Evolutionary conservation across 305 asterid species (phyloP), one percentile per base, ranked within the genome.

Genomic region (Fraxinus xanthoxyloides): DNA sequence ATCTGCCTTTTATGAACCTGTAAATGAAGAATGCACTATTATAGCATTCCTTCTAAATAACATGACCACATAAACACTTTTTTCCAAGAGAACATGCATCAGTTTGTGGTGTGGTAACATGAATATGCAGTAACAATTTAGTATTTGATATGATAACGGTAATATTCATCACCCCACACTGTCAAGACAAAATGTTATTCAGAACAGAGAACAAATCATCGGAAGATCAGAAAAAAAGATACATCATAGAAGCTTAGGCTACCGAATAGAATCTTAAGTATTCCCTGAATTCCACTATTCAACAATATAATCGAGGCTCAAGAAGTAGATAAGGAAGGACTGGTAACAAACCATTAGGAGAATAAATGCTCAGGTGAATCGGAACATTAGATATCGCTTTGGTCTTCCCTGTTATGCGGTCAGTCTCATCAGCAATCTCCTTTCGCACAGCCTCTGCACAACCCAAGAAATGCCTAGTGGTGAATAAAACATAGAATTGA

Each of bases 391-490:
- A 95, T 79, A 95, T 95, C 83, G 90, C 95, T 82, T 95, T 95
- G 81, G 81, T 76, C 91, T 91, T 90, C 87, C 99, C 98, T 61
- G 97, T 95, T 84, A 94, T 94, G 51, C 98, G 97, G 76, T 95
- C 99, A 7, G 98, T 95, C 90, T 95, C 99, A 87, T 95, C 99
- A 32, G 96, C 89, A 76, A 95, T 95, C 91, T 95, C 98, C 86
- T 91, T 89, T 54, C 97, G 91, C 67, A 94, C 99, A 84, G 97
- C 83, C 88, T 97, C 98, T 95, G 96, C 90, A 89, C 82, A 51
- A 87, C 23, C 87, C 82, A 85, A 77, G 85, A 81, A 82, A 83
- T 70, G 65, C 84, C 87, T 81, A 79, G 81, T 63, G 74, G 79
- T 79, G 77, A 84, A 80, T 83, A 83, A 75, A 76, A 83, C 79